These are phyloP conservation scores for Epichloe amarillans DNA, from an alignment of 2,329 filamentous ascomycete species.

Conservation along the genomic window DNA sequence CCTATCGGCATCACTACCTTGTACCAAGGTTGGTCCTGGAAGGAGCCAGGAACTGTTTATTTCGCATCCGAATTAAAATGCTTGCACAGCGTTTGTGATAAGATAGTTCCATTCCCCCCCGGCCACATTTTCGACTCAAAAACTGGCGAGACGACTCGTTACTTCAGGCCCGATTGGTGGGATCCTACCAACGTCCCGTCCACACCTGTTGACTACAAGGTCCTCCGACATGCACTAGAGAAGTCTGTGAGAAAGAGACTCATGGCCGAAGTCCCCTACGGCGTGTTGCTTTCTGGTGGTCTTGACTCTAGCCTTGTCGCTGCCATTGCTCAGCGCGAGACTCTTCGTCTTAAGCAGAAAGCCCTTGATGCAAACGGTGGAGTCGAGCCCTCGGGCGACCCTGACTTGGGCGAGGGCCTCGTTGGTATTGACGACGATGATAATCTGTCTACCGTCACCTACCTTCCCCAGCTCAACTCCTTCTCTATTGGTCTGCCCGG, in stretches of 20 bases:
- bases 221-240: slow-evolving; percentile 71
- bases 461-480: slow-evolving; percentile 90
- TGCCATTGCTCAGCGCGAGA: slow-evolving; percentile 90
- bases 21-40: slow-evolving; percentile 84
- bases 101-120: slow-evolving; percentile 82
- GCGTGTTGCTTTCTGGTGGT: slow-evolving; percentile 87
- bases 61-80: slow-evolving; percentile 97
- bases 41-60: slow-evolving; percentile 74
- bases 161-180: slow-evolving; percentile 90
- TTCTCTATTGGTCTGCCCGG: slow-evolving; percentile 95
- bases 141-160: slow-evolving; percentile 71
- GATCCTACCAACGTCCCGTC: slow-evolving; percentile 67
- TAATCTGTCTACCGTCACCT: slow-evolving; percentile 76
- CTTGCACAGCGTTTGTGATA: slow-evolving; percentile 84
- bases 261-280: slow-evolving; percentile 98
- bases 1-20: slow-evolving; percentile 96
- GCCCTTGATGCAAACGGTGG: slow-evolving; percentile 36
- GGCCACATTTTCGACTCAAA: slow-evolving; percentile 94
- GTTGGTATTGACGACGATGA: slow-evolving; percentile 93
- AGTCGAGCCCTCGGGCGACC: slow-evolving; percentile 31
- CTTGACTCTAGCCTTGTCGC: slow-evolving; percentile 93
- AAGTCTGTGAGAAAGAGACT: slow-evolving; percentile 87
- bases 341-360: slow-evolving; percentile 58
- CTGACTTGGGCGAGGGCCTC: slow-evolving; percentile 54
- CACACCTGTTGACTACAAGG: slow-evolving; percentile 70